Base-by-base conservation (phyloP, 192 early-diverging fungal genomes). In the Anaeromyces robustus region DNA sequence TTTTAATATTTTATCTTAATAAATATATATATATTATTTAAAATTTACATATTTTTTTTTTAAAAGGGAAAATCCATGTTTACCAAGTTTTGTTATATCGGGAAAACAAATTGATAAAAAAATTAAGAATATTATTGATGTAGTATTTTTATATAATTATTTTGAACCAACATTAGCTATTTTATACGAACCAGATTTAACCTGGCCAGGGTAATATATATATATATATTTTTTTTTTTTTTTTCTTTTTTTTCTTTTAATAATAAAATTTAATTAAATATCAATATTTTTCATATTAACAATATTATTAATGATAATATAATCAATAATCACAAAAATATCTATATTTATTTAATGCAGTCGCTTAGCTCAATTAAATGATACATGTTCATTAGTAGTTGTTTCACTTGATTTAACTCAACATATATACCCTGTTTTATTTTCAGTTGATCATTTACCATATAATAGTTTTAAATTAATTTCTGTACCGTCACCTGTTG, bases 91-190 rank as follows among this genome's bases (percentile, higher is more conserved):
- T 86, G 90, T 95, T 9, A 87, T 95, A 78, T 86, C 93, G 26
- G 78, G 94, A 79, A 86, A 86, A 5, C 82, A 83, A 7, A 87
- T 89, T 30, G 91, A 92, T 77, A 82, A 84, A 39, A 84, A 83
- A 77, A 90, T 97, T 80, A 88, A 91, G 78, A 92, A 94, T 77
- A 89, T 99, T 0, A 91, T 94, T 52, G 97, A 99, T 80, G 92
- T 96, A 89, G 90, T 86, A 2, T 99, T 99, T 81, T 88, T 99
- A 34, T 84, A 93, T 79, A 97, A 94, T 31, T 99, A 95, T 78
- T 89, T 94, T 77, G 95, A 96, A 83, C 97, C 97, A 9, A 97
- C 96, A 13, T 87, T 99, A 30, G 96, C 95, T 0, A 94, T 99
- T 81, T 86, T 99, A 80, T 97, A 94, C 84, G 93, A 97, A 84